Evolutionary conservation across 805 yeast species (phyloP).

Genomic region (Metschnikowia anglica): DNA sequence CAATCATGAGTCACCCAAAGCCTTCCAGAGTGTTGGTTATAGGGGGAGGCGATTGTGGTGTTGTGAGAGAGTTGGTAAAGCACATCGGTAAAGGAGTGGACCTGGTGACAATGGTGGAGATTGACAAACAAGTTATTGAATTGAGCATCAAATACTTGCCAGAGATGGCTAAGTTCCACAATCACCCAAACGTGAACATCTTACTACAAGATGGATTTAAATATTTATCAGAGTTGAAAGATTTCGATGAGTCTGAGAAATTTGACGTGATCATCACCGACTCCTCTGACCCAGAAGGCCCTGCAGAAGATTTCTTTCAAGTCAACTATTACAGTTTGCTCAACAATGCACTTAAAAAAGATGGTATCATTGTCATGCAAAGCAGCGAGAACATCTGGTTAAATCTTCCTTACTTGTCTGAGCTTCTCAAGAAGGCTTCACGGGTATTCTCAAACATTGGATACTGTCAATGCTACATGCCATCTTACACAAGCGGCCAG

Average conservation of each 20-base stretch:
- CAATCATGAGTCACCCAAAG: constrained; percentile 70
- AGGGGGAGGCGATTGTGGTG: constrained; percentile 98
- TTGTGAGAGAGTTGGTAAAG: constrained; percentile 81
- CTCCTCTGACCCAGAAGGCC: constrained; percentile 94
- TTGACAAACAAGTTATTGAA: constrained; percentile 78
- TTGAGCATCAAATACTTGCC: constrained; percentile 73
- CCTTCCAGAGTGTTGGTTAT: constrained; percentile 81
- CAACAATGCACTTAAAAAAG: constrained; percentile 55
- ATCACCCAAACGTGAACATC: constrained; percentile 64
- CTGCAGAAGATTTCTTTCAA: constrained; percentile 88
- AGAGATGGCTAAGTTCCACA: constrained; percentile 64
- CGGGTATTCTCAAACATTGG: constrained; percentile 59
- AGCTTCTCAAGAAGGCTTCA: constrained; percentile 48
- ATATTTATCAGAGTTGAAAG: constrained; percentile 47
- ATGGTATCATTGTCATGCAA: constrained; percentile 78
- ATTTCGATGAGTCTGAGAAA: constrained; percentile 38
- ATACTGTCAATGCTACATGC: constrained; percentile 79
- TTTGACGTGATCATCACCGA: constrained; percentile 88
- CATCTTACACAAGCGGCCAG: constrained; percentile 87
- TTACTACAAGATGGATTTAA: constrained; percentile 82
- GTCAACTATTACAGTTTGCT: constrained; percentile 70
- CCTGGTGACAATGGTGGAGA: constrained; percentile 77
- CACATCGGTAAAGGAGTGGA: constrained; percentile 52
- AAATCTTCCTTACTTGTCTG: constrained; percentile 51
- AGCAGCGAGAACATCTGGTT: constrained; percentile 76